These are phyloP conservation scores for Ogataea neopini DNA, from an alignment of 805 yeast species.

Conservation along the genomic window DNA sequence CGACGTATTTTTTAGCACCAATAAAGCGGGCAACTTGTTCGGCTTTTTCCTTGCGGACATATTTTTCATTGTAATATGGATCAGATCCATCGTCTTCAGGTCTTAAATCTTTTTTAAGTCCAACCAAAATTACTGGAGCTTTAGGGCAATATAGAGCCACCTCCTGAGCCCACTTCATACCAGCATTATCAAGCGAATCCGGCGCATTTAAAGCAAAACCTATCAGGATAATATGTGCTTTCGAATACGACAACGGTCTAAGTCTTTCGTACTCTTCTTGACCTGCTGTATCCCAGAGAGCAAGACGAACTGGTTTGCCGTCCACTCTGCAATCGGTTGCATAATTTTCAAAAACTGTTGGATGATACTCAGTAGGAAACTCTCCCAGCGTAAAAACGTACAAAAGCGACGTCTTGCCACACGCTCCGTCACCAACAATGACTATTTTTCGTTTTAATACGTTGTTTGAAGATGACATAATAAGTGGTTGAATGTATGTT, in stretches of 20 bases:
- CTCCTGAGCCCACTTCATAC: slow-evolving; percentile 85
- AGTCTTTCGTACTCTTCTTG: slow-evolving; percentile 93
- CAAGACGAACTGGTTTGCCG: slow-evolving; percentile 85
- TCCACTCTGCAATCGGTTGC: slow-evolving; percentile 94
- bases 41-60: slow-evolving; percentile 60
- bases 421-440: slow-evolving; percentile 93
- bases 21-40: slow-evolving; percentile 71
- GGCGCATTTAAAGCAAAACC: slow-evolving; percentile 86
- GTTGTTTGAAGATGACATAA: slow-evolving; percentile 17
- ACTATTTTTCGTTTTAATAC: slow-evolving; percentile 71
- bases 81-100: slow-evolving; percentile 37
- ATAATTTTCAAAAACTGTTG: slow-evolving; percentile 92
- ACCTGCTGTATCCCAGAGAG: slow-evolving; percentile 96
- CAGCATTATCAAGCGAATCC: slow-evolving; percentile 81
- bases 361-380: slow-evolving; percentile 90
- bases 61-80: slow-evolving; percentile 38
- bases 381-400: slow-evolving; percentile 91
- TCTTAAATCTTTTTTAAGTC: slow-evolving; percentile 81
- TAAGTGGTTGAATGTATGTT: neutral
- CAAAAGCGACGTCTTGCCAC: slow-evolving; percentile 89
- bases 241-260: slow-evolving; percentile 83
- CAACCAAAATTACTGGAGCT: slow-evolving; percentile 77
- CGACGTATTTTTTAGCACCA: slow-evolving; percentile 82
- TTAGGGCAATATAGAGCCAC: slow-evolving; percentile 78
- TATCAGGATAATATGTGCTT: slow-evolving; percentile 81